Evolutionary conservation across 495 filamentous ascomycete genomes (phyloP).

Genomic region (Neurospora sp.): DNA sequence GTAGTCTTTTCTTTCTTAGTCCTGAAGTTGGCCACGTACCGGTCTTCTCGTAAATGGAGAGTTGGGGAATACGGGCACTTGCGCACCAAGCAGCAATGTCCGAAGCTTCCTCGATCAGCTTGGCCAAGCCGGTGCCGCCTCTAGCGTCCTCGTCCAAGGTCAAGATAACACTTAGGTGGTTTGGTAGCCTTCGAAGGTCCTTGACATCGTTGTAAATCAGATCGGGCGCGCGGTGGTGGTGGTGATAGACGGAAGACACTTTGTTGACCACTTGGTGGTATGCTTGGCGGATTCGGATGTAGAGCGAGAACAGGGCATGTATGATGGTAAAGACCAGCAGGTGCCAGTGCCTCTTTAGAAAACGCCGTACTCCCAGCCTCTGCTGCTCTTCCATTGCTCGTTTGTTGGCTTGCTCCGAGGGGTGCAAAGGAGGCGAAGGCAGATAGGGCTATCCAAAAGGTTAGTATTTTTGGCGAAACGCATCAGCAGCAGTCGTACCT

Average conservation of each 20-base stretch:
- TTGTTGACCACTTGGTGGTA: slow-evolving; percentile 69
- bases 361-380: slow-evolving; percentile 51
- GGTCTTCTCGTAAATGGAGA: slow-evolving; percentile 86
- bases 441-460: slow-evolving; percentile 52
- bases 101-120: slow-evolving; percentile 77
- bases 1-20: neutral
- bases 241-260: slow-evolving; percentile 67
- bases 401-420: slow-evolving; percentile 12
- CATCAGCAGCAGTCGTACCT: slow-evolving; percentile 22
- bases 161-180: slow-evolving; percentile 82
- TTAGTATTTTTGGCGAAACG: slow-evolving; percentile 4
- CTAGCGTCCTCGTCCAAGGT: slow-evolving; percentile 59
- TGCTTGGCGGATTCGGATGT: slow-evolving; percentile 66
- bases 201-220: slow-evolving; percentile 83
- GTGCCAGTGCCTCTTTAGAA: slow-evolving; percentile 57
- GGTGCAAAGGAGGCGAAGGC: slow-evolving; percentile 43
- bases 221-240: slow-evolving; percentile 91
- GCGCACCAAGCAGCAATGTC: slow-evolving; percentile 89
- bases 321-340: slow-evolving; percentile 59
- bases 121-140: slow-evolving; percentile 59
- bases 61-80: slow-evolving; percentile 68
- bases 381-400: slow-evolving; percentile 17
- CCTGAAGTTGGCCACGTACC: slow-evolving; percentile 42
- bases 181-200: slow-evolving; percentile 56
- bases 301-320: slow-evolving; percentile 75